Evolutionary conservation across 306 rosid species (phyloP).

Genomic region (Hylodesmum podocarpum): DNA sequence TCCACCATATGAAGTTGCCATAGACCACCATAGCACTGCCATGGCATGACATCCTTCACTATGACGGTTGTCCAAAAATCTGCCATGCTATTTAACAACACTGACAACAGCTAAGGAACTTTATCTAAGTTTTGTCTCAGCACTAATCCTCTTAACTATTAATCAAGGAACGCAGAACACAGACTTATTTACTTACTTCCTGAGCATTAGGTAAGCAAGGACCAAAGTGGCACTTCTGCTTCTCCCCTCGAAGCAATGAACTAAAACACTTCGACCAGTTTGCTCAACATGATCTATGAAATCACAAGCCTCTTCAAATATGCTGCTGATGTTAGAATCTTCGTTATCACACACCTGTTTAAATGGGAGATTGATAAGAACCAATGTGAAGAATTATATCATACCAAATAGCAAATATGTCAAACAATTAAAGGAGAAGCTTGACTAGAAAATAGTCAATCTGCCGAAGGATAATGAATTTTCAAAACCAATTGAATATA

Average conservation of each 20-base stretch:
- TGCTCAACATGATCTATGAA: slow-evolving; percentile 73
- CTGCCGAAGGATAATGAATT: background rate
- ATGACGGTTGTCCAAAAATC: too few species aligned
- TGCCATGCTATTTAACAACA: too few species aligned
- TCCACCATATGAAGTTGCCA: too few species aligned
- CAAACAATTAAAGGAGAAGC: background rate
- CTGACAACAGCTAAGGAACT: too few species aligned
- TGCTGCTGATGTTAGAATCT: slow-evolving; percentile 64
- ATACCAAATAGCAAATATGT: background rate
- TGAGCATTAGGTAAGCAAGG: slow-evolving; percentile 86
- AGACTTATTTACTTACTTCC: slow-evolving; percentile 62
- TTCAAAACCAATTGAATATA: background rate
- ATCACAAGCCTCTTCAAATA: slow-evolving; percentile 81
- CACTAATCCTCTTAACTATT: background rate
- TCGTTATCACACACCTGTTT: slow-evolving; percentile 72
- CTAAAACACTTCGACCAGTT: slow-evolving; percentile 68
- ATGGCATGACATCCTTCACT: too few species aligned
- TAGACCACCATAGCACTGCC: too few species aligned
- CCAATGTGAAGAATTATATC: background rate
- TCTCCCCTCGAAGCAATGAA: slow-evolving; percentile 95
- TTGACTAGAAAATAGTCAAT: background rate
- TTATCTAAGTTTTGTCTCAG: too few species aligned
- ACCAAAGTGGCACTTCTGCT: slow-evolving; percentile 93
- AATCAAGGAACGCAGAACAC: slow-evolving; percentile 14
- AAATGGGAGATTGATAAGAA: slow-evolving; percentile 2